phyloP scores from a whole-genome alignment of 1,139 yeast species.

The Pneumocystis murina region DNA sequence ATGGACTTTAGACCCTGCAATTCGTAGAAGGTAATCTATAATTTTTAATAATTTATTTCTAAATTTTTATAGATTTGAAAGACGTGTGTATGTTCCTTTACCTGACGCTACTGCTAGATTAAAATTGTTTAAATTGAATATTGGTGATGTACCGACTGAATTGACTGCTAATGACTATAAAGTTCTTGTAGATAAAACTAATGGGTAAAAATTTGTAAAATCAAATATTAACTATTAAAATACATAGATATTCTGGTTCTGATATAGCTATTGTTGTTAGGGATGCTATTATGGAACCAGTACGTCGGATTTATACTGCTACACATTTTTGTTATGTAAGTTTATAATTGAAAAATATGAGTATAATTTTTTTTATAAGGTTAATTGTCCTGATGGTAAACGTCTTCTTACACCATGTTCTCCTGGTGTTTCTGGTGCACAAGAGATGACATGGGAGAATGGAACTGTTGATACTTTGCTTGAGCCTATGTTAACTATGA shows the following conservation, averaged over 20 bases:
- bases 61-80: slow-evolving; percentile 40
- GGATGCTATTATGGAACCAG: slow-evolving; percentile 96
- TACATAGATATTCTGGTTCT: slow-evolving; percentile 68
- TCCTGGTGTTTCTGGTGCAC: slow-evolving; percentile 80
- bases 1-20: slow-evolving; percentile 97
- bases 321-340: slow-evolving; percentile 69
- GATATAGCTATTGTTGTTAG: slow-evolving; percentile 93
- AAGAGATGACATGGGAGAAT: slow-evolving; percentile 87
- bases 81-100: slow-evolving; percentile 83
- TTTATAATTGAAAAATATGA: slow-evolving; percentile 13
- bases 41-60: background rate
- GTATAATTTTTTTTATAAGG: slow-evolving; percentile 16
- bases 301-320: slow-evolving; percentile 86
- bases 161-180: slow-evolving; percentile 60
- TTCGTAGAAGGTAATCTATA: slow-evolving; percentile 54
- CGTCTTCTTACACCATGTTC: slow-evolving; percentile 75
- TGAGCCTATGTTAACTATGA: slow-evolving; percentile 79
- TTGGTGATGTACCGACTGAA: slow-evolving; percentile 78
- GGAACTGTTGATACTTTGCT: slow-evolving; percentile 73
- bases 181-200: slow-evolving; percentile 80
- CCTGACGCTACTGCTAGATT: slow-evolving; percentile 88
- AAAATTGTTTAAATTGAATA: slow-evolving; percentile 84
- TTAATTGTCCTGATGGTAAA: slow-evolving; percentile 22
- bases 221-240: background rate
- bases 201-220: slow-evolving; percentile 33